Evolutionary conservation across 257 asterid genomes (phyloP).

Genomic region (Solanum chilense): DNA sequence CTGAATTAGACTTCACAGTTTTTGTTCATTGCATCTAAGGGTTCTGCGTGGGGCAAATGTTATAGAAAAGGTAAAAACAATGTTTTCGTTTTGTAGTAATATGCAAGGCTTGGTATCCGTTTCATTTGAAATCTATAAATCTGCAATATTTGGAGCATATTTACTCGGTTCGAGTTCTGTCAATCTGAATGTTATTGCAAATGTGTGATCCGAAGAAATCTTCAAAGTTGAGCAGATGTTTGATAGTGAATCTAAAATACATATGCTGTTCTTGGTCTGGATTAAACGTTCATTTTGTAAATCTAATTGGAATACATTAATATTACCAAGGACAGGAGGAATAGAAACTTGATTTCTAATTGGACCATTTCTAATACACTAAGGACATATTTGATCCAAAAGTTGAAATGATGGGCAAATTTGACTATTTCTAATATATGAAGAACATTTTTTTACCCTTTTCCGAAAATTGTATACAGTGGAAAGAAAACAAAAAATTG

Average conservation of each 20-base stretch:
- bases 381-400: too few relatives aligned
- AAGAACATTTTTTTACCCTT: background rate
- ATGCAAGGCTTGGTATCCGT: background rate
- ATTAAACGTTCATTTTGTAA: background rate
- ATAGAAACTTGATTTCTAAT: background rate
- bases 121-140: background rate
- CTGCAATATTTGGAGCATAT: background rate
- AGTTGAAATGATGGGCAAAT: background rate
- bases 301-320: background rate
- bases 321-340: background rate
- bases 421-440: background rate
- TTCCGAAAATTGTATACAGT: background rate
- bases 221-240: background rate
- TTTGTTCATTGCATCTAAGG: background rate
- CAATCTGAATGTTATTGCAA: background rate
- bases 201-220: background rate
- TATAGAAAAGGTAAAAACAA: background rate
- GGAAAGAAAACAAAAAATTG: background rate
- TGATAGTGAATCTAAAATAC: background rate
- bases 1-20: background rate
- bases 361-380: background rate
- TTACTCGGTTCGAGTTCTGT: background rate
- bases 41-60: background rate
- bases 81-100: background rate
- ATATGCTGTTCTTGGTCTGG: background rate